A percentile compares a stretch with the other conserved stretches of the same genome.
phyloP scores from a whole-genome alignment of 176 grass and related monocot genomes.

The Avena insularis region DNA sequence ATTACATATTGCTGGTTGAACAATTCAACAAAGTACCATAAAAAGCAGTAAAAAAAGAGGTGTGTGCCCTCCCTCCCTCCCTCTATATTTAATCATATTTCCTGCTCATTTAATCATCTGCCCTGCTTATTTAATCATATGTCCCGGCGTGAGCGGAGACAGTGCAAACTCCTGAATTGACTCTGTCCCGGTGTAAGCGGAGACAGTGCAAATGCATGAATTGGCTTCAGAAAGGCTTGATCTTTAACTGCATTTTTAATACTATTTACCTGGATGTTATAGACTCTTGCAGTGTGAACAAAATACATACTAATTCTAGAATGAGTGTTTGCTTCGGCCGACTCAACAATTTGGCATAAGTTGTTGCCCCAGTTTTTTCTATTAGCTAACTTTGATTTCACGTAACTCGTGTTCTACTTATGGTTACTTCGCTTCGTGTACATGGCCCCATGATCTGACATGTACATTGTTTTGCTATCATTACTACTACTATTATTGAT shows the following conservation, averaged over 20 bases:
- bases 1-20: no score
- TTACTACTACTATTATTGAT: not conserved
- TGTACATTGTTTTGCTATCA: no score
- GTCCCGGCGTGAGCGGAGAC: no score
- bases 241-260: not conserved
- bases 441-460: not conserved
- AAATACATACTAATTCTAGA: not conserved
- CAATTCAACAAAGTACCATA: no score
- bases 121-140: no score
- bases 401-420: not conserved
- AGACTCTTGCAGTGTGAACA: not conserved
- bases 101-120: no score
- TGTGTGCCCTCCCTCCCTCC: no score
- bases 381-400: not conserved
- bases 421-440: slow-evolving; percentile 1
- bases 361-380: not conserved
- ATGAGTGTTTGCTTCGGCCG: not conserved
- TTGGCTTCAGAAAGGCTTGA: not conserved
- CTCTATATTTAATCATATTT: no score
- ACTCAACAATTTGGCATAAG: not conserved
- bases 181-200: not conserved
- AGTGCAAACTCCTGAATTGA: no score
- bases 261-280: not conserved
- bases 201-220: not conserved
- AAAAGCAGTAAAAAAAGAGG: no score